Evolutionary conservation across 306 rosid genomes (phyloP).

Genomic region (Acacia confusa): DNA sequence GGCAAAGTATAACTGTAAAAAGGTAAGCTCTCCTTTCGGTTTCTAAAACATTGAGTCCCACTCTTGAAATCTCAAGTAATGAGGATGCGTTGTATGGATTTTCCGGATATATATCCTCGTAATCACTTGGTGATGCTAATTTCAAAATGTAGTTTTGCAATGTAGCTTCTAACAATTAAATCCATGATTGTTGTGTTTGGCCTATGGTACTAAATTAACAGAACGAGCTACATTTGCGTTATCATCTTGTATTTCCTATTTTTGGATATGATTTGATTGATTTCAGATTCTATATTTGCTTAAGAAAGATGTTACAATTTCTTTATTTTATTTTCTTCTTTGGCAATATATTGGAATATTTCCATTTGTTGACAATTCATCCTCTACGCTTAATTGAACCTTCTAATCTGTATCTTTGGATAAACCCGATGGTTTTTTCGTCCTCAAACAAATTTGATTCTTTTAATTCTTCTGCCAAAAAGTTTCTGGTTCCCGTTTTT

Average conservation of each 20-base stretch:
- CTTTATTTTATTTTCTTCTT: background rate
- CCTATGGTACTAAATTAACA: no score
- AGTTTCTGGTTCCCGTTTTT: background rate
- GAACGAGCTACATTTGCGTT: background rate
- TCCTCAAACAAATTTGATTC: no score
- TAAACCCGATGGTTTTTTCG: constrained; percentile 61
- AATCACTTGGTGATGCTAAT: background rate
- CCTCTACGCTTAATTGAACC: no score
- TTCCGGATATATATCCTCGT: background rate
- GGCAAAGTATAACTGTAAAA: constrained; percentile 67
- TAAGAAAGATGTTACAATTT: background rate
- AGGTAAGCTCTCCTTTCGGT: constrained; percentile 35
- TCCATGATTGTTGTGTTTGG: background rate
- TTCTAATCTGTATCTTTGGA: constrained; percentile 17
- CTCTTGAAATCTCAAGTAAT: background rate
- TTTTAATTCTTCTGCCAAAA: background rate
- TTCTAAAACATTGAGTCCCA: background rate
- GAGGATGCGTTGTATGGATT: background rate
- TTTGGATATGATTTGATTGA: background rate
- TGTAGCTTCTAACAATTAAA: background rate
- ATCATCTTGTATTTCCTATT: background rate
- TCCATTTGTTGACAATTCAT: background rate
- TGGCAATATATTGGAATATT: background rate
- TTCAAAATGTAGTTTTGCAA: background rate
- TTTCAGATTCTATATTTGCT: background rate